Evolutionary conservation across 2,329 filamentous ascomycete species (phyloP).

Genomic region (Aspergillus aculeatus): DNA sequence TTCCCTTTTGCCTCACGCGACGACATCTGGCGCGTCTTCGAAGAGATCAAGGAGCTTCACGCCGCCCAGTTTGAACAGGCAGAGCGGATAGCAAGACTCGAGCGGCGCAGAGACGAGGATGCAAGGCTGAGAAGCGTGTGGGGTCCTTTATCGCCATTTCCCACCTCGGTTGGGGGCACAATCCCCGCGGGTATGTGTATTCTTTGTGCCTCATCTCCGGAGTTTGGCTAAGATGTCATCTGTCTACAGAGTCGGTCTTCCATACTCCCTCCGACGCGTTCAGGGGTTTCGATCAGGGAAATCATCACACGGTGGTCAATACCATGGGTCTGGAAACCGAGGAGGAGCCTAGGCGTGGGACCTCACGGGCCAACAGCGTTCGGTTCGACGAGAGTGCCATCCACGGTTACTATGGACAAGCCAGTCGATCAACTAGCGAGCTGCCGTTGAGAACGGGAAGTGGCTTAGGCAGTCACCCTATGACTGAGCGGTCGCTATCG

Average conservation of each 20-base stretch:
- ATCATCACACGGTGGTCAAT: slow-evolving; percentile 74
- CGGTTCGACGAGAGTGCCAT: slow-evolving; percentile 95
- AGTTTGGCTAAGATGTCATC: not conserved
- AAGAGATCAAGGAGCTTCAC: slow-evolving; percentile 61
- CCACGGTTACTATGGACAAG: slow-evolving; percentile 84
- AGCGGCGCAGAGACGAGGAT: slow-evolving; percentile 63
- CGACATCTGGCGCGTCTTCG: slow-evolving; percentile 64
- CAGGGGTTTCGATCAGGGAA: slow-evolving; percentile 80
- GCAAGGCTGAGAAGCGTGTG: slow-evolving; percentile 77
- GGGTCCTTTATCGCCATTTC: slow-evolving; percentile 81
- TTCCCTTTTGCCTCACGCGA: slow-evolving; percentile 63
- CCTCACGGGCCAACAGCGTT: slow-evolving; percentile 93
- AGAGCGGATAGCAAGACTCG: slow-evolving; percentile 60
- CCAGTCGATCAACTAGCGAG: slow-evolving; percentile 78
- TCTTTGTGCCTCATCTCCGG: slow-evolving; percentile 5
- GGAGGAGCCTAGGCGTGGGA: slow-evolving; percentile 79
- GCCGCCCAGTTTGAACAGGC: slow-evolving; percentile 60
- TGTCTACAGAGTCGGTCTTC: slow-evolving; percentile 67
- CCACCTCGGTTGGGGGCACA: slow-evolving; percentile 76
- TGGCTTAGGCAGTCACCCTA: slow-evolving; percentile 71
- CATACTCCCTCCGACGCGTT: slow-evolving; percentile 82
- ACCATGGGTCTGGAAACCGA: slow-evolving; percentile 83
- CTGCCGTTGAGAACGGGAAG: slow-evolving; percentile 76
- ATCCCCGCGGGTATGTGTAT: slow-evolving; percentile 76
- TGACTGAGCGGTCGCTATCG: slow-evolving; percentile 88